Base-by-base conservation (phyloP, 805 yeast genomes). In the Starmerella asiatica region DNA sequence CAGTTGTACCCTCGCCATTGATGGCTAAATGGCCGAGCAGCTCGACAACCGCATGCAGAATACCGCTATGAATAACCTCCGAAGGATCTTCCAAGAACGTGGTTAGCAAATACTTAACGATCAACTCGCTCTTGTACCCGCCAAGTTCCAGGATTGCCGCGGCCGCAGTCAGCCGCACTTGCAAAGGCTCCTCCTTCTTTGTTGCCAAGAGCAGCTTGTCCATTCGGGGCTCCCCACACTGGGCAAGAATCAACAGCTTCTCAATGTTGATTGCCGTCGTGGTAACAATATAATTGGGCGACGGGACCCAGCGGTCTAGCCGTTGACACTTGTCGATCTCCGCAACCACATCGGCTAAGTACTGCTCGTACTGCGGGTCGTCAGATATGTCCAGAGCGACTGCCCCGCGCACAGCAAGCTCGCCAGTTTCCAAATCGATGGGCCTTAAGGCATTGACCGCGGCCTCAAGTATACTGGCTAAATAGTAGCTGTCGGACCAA, bases 221-320 rank as follows among this genome's bases (percentile, higher is more conserved):
- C 45, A 75, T 65, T 18, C 72, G 55, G 9, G 79, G 55, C 4
- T 63, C 59, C 18, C 71, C 62, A 8, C 75, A 57, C 0, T 84
- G 83, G 16, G 63, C 61, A 11, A 69, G 57, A 0, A 79, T 75
- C 31, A 91, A 59, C 28, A 64, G 57, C 31, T 80, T 66, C 46
- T 78, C 80, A 46, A 73, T 76, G 29, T 61, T 58, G 18, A 85
- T 49, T 21, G 85, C 72, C 4, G 72, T 62, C 21, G 65, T 58
- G 15, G 85, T 67, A 29, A 81, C 62, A 28, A 67, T 46, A 42
- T 69, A 56, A 38, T 74, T 77, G 45, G 71, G 74, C 0, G 94
- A 77, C 1, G 95, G 88, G 6, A 79, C 67, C 93, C 93, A 84
- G 32, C 71, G 75, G 53, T 88, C 97, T 61, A 91, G 68, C 45